A percentile compares a stretch with the other conserved stretches of the same genome.
Conservation (phyloP, 2,329 filamentous ascomycete genomes). For the Xylariales sp. region DNA sequence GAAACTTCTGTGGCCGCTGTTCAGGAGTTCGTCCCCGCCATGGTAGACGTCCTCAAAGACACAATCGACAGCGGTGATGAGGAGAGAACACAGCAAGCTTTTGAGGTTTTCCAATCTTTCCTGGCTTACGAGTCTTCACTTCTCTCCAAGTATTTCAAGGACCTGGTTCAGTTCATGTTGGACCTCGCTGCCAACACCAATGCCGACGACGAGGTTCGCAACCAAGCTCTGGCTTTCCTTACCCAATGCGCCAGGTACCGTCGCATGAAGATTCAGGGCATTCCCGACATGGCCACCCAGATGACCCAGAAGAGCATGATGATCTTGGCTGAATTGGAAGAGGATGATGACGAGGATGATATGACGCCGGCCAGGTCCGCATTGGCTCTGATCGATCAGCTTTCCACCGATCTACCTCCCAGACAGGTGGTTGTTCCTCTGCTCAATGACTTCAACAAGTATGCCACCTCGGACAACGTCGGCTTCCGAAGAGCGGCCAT, state of each 20-base stretch:
- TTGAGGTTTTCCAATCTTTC: constrained; percentile 95
- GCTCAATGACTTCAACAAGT: constrained; percentile 78
- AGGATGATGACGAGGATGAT: constrained; percentile 72
- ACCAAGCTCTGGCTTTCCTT: constrained; percentile 88
- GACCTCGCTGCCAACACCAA: constrained; percentile 73
- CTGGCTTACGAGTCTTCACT: constrained; percentile 84
- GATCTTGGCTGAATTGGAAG: constrained; percentile 84
- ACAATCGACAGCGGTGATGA: constrained; percentile 77
- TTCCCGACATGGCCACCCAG: constrained; percentile 77
- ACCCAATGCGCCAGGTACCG: constrained; percentile 89
- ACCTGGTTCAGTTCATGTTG: constrained; percentile 91
- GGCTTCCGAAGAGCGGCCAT: constrained; percentile 87
- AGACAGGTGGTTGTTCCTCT: constrained; percentile 92
- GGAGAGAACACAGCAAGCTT: constrained; percentile 82
- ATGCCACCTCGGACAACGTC: constrained; percentile 69
- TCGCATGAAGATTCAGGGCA: constrained; percentile 90
- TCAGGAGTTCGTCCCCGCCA: constrained; percentile 74
- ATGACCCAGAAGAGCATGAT: constrained; percentile 84
- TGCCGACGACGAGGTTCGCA: constrained; percentile 77
- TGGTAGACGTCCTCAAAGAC: constrained; percentile 86
- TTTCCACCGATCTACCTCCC: constrained; percentile 82
- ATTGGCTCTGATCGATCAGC: constrained; percentile 80
- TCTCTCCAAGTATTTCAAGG: constrained; percentile 78
- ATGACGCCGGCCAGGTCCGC: constrained; percentile 81
- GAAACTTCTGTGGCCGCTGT: constrained; percentile 67